Base-by-base conservation (phyloP, 768 basidiomycete genomes). In the Tricholoma matsutake region DNA sequence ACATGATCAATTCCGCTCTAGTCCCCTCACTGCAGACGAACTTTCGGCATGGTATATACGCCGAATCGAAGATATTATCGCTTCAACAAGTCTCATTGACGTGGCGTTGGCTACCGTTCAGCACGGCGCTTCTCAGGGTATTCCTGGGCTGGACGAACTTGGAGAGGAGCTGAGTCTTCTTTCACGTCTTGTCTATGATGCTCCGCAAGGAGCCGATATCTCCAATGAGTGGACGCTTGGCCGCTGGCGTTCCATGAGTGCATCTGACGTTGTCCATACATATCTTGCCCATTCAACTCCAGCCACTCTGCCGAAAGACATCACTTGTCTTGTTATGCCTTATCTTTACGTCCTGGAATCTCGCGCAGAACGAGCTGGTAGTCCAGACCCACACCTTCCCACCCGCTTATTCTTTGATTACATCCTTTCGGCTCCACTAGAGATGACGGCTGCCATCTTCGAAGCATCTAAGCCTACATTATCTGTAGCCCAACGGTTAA, bases 311-410 rank as follows among this genome's bases (percentile, higher is more conserved):
- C 81, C 86, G 2, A 71, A 73, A 47, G 88, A 94, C 65, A 86
- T 98, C 43, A 76, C 81, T 22, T 83, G 81, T 31, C 86, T 97
- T 35, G 92, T 96, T 35, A 81, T 94, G 73, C 96, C 96, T 2
- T 99, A 97, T 71, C 83, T 98, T 0, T 96, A 89, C 65, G 94
- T 98, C 22, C 80, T 98, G 29, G 95, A 98, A 73, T 83, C 93
- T 20, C 87, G 90, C 20, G 85, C 88, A 49, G 96, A 98, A 74
- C 88, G 96, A 22, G 75, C 83, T 14, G 92, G 93, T 14, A 69
- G 72, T 9, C 85, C 92, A 0, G 90, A 95, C 70, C 80, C 86
- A 14, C 71, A 72, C 14, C 75, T 95, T n/a, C 83, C 84, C 25
- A 82, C 76, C 5, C 86, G 86, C 16, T 71, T 88, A 6, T 80